Evolutionary conservation across 2,329 filamentous ascomycete species (phyloP).

Genomic region (Dactylellina sp.): DNA sequence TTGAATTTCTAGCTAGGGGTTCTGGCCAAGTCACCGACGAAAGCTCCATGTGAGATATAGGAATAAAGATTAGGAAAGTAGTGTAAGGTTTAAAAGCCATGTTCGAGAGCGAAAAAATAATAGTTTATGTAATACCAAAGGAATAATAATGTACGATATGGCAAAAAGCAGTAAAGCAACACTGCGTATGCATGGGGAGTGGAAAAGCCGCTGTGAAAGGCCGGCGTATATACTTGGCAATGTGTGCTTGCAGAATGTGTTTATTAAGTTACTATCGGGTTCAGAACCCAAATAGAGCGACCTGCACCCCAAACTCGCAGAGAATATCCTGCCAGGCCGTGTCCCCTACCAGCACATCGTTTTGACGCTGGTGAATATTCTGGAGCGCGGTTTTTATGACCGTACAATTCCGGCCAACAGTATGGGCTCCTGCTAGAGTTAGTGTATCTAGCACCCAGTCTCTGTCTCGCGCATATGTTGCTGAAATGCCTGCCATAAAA

Average conservation of each 20-base stretch:
- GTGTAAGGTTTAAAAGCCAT: no score
- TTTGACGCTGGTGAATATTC: conserved; percentile 47
- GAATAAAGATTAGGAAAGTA: no score
- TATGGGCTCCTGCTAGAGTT: conserved; percentile 56
- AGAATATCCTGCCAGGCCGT: conserved; percentile 52
- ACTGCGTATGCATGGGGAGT: no score
- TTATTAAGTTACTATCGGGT: conserved; percentile 22
- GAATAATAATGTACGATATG: no score
- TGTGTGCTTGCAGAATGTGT: conserved; percentile 4
- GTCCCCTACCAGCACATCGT: conserved; percentile 35
- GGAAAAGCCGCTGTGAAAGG: no score
- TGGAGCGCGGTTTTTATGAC: conserved; percentile 52
- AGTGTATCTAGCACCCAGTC: conserved; percentile 67
- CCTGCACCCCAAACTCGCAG: conserved; percentile 52
- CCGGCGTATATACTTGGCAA: no score
- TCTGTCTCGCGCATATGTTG: conserved; percentile 65
- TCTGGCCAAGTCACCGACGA: no score
- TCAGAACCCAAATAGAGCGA: conserved; percentile 56
- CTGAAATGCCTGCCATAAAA: conserved; percentile 69
- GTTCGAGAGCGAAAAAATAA: no score
- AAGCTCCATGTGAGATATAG: no score
- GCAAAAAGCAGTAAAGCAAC: no score
- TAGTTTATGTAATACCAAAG: no score
- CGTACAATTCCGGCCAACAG: conserved; percentile 49
- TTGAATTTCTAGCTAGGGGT: no score